Evolutionary conservation across 1,139 yeast species (phyloP).

Genomic region (Oligophagozyma castellii): DNA sequence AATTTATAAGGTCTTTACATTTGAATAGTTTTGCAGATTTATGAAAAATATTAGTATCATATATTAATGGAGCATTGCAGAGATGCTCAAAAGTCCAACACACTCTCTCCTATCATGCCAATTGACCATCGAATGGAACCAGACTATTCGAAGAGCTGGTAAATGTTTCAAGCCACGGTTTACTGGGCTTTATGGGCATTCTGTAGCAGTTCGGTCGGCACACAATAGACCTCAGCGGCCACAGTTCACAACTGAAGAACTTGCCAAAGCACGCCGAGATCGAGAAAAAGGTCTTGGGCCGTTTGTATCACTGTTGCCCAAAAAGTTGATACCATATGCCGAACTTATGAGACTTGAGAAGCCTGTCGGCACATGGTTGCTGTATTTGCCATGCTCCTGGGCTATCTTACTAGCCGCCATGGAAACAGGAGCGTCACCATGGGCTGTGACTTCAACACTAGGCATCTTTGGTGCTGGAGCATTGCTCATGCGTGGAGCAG

Average conservation of each 20-base stretch:
- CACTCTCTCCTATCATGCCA: too few species aligned
- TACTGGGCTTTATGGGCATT: too few species aligned
- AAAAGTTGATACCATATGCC: slow-evolving; percentile 72
- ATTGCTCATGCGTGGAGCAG: slow-evolving; percentile 91
- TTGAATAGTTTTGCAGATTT: too few species aligned
- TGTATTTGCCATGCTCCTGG: slow-evolving; percentile 64
- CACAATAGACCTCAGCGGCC: slow-evolving; percentile 1
- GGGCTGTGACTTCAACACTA: slow-evolving; percentile 44
- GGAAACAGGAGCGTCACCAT: slow-evolving; percentile 51
- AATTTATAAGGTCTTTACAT: too few species aligned
- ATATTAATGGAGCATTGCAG: too few species aligned
- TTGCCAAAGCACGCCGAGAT: slow-evolving; percentile 41
- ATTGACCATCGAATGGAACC: too few species aligned
- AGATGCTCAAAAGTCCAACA: too few species aligned
- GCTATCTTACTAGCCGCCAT: slow-evolving; percentile 60
- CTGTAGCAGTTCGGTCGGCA: too few species aligned
- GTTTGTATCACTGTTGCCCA: slow-evolving; percentile 51
- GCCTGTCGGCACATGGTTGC: slow-evolving; percentile 83
- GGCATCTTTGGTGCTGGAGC: slow-evolving; percentile 73
- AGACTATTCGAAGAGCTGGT: too few species aligned
- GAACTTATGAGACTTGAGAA: slow-evolving; percentile 84
- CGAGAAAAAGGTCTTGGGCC: slow-evolving; percentile 47
- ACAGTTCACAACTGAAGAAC: slow-evolving; percentile 45
- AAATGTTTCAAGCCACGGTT: too few species aligned
- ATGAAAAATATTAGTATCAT: too few species aligned